Evolutionary conservation across 768 basidiomycete genomes (phyloP), one percentile per base, ranked within the genome.

Genomic region (Naematelia aurantialba): DNA sequence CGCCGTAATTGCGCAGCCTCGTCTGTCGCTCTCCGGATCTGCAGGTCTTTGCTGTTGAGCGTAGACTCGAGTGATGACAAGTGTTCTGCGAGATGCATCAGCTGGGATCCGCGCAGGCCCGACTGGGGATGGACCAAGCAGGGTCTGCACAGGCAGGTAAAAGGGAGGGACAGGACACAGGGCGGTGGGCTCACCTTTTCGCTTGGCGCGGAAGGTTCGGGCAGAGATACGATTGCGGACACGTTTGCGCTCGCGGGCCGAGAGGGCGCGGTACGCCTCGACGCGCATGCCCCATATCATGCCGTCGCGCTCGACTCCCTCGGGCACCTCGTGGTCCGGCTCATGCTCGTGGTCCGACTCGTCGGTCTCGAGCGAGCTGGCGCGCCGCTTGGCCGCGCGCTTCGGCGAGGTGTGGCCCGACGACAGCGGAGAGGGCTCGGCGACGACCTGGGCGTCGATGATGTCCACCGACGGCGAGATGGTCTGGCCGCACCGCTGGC

Each of bases 201-300:
- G 56, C 52, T 73, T 72, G 1, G 73, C 75, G 44, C 75, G 52
- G 61, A 75, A 75, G 11, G 75, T 76, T 52, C 75, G 68, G 3
- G 75, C 75, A 11, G 68, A 70, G 47, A 76, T 75, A 55, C 73
- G 67, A 49, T 76, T 76, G 44, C 75, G 58, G 4, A 76, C 73
- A 14, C 73, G 54, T 61, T 76, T 76, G 30, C 75, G 51, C 57
- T 76, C 75, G 49, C 72, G 58, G 12, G 75, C 75, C 12, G 58
- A 63, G 26, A 75, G 48, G 19, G 70, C 66, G 19, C 69, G 54
- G 50, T 76, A 76, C 5, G 67, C 70, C 17, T 73, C 72, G 12
- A 74, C 72, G 55, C 67, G 68, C 73, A 76, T 75, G 1, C 75
- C 75, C 75, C 75, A 76, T 39, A 76, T 76, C 68, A 73, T 75